A percentile compares a stretch with the other conserved stretches of the same genome.
These are phyloP conservation scores for Amylocystis lapponica DNA, from an alignment of 768 basidiomycete genomes.

Conservation along the genomic window DNA sequence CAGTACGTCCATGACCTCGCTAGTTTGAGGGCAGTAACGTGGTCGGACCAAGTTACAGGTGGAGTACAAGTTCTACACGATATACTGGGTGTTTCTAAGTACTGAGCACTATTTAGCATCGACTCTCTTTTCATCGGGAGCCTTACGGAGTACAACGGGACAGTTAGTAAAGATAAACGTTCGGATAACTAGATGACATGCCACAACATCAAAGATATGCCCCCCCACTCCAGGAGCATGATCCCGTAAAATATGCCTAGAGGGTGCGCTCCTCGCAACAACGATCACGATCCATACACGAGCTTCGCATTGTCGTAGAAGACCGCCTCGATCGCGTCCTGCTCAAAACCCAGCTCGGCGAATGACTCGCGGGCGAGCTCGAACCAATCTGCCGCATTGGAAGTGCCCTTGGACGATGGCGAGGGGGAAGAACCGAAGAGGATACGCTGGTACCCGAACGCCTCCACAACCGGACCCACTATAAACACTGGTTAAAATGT, in stretches of 20 bases:
- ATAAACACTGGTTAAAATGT: constrained; percentile 2
- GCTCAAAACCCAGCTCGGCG: constrained; percentile 74
- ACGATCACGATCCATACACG: constrained; percentile 32
- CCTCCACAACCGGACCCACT: constrained; percentile 83
- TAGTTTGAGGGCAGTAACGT: no score
- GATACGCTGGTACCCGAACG: constrained; percentile 80
- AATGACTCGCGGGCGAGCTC: constrained; percentile 74
- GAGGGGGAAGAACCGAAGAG: constrained; percentile 77
- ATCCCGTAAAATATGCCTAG: no score
- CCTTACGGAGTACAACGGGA: neutral
- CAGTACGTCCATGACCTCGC: no score
- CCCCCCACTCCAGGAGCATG: neutral
- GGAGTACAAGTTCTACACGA: no score
- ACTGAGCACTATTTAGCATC: no score
- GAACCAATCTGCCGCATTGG: constrained; percentile 69
- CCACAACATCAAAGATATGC: neutral
- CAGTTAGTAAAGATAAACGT: neutral
- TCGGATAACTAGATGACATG: neutral
- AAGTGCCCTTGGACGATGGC: constrained; percentile 37
- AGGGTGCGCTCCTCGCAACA: no score
- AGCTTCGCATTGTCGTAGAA: constrained; percentile 49
- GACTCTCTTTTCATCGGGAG: no score
- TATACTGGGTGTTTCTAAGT: no score
- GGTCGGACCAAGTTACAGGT: no score
- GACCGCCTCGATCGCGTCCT: constrained; percentile 69